phyloP scores from a whole-genome alignment of 768 basidiomycete genomes.

The Suillus alpinus region DNA sequence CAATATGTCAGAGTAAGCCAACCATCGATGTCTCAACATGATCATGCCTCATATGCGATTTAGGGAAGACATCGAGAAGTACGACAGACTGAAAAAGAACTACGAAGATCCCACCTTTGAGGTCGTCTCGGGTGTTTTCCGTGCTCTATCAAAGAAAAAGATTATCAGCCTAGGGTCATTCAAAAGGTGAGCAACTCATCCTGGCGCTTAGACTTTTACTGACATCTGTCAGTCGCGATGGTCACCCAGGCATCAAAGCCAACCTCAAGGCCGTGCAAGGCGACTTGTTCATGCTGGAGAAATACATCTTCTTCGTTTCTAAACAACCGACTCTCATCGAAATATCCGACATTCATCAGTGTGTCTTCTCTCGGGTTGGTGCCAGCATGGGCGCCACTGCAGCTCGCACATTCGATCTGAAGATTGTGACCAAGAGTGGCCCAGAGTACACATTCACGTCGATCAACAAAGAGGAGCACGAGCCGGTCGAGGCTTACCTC shows the following conservation, averaged over 20 bases:
- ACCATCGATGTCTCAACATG: not conserved
- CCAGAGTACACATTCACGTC: slow-evolving; percentile 89
- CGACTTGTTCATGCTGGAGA: slow-evolving; percentile 96
- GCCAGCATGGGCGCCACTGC: slow-evolving; percentile 78
- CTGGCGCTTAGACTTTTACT: not conserved
- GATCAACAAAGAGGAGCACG: slow-evolving; percentile 94
- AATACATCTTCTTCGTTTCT: slow-evolving; percentile 96
- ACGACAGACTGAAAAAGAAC: slow-evolving; percentile 85
- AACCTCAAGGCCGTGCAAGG: slow-evolving; percentile 97
- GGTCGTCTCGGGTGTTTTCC: slow-evolving; percentile 92
- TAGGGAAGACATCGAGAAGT: slow-evolving; percentile 74
- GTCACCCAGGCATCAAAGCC: slow-evolving; percentile 94
- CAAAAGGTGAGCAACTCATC: slow-evolving; percentile 56
- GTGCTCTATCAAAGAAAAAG: slow-evolving; percentile 86
- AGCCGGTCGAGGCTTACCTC: slow-evolving; percentile 79
- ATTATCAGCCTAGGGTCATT: slow-evolving; percentile 85
- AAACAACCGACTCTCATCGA: slow-evolving; percentile 92
- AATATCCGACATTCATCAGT: slow-evolving; percentile 84
- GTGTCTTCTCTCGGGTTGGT: slow-evolving; percentile 91
- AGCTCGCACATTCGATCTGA: slow-evolving; percentile 91
- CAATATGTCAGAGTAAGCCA: slow-evolving; percentile 83
- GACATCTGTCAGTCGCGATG: slow-evolving; percentile 60
- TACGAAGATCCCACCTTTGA: slow-evolving; percentile 96
- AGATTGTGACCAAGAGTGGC: slow-evolving; percentile 80
- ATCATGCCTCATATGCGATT: not conserved